Percentiles rank a stretch among this genome's conserved stretches.
Evolutionary conservation across 2,329 filamentous ascomycete species (phyloP).

Genomic region (Calonectria naviculata): DNA sequence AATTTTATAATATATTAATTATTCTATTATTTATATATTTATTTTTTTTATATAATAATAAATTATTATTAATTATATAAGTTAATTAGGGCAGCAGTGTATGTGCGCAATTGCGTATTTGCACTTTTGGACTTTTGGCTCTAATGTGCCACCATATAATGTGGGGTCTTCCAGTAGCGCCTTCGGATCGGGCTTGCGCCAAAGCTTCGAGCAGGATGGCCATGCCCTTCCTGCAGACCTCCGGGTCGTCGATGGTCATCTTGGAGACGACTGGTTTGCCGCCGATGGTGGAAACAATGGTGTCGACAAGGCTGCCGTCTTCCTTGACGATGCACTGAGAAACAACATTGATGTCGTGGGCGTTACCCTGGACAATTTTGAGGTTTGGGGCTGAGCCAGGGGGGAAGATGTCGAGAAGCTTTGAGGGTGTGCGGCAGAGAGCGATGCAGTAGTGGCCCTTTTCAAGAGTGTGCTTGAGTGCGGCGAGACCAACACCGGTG

Average conservation of each 20-base stretch:
- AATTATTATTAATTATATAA: too few relatives aligned
- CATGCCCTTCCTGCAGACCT: slow-evolving; percentile 60
- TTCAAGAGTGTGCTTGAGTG: slow-evolving; percentile 1
- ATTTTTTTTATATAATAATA: too few relatives aligned
- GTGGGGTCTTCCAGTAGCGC: slow-evolving; percentile 43
- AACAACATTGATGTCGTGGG: slow-evolving; percentile 53
- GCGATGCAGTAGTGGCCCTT: slow-evolving; percentile 52
- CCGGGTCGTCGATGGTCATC: slow-evolving; percentile 55
- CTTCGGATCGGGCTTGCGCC: slow-evolving; percentile 38
- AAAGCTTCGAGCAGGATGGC: slow-evolving; percentile 54
- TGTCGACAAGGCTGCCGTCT: slow-evolving; percentile 52
- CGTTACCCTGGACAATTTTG: slow-evolving; percentile 58
- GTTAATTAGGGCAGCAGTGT: too few relatives aligned
- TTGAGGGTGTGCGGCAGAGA: slow-evolving; percentile 61
- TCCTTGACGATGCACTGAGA: slow-evolving; percentile 46
- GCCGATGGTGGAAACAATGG: slow-evolving; percentile 62
- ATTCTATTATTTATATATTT: too few relatives aligned
- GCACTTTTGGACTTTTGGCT: too few relatives aligned
- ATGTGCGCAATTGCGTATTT: too few relatives aligned
- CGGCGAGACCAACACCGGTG: not conserved
- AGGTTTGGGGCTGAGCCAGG: slow-evolving; percentile 49
- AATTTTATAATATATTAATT: too few relatives aligned
- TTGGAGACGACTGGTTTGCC: slow-evolving; percentile 44
- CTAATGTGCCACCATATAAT: too few relatives aligned
- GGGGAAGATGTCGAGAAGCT: slow-evolving; percentile 53